phyloP scores from a whole-genome alignment of 106 monocot genomes.

The Apostasia shenzhenica region DNA sequence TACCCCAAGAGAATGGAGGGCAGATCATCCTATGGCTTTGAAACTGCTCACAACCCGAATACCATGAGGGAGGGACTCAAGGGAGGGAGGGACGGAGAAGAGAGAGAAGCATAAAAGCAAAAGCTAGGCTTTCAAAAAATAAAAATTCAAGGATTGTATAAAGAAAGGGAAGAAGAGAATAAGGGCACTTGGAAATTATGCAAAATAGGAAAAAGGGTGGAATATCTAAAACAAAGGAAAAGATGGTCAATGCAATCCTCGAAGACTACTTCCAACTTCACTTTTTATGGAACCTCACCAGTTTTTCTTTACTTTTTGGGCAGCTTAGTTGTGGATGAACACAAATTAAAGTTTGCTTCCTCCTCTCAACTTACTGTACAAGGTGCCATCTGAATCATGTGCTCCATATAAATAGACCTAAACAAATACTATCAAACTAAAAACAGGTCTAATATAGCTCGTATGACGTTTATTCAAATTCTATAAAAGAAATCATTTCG shows the following conservation, averaged over 20 bases:
- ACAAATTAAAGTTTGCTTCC: conserved; percentile 31
- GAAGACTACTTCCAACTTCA: conserved; percentile 43
- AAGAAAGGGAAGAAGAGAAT: conserved; percentile 9
- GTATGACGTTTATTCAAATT: too few relatives aligned
- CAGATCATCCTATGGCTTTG: conserved; percentile 58
- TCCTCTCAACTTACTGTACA: neutral
- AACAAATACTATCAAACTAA: too few relatives aligned
- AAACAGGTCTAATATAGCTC: too few relatives aligned
- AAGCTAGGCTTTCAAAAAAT: conserved; percentile 18
- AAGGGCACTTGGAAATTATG: conserved; percentile 4
- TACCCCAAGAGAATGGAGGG: conserved; percentile 49
- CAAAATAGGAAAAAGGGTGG: neutral
- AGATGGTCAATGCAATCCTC: conserved; percentile 66
- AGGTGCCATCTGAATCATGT: neutral
- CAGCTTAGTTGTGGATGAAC: conserved; percentile 22
- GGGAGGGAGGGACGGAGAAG: conserved; percentile 1
- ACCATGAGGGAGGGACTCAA: conserved; percentile 3
- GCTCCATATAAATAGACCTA: too few relatives aligned
- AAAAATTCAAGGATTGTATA: neutral
- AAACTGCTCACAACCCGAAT: conserved; percentile 16
- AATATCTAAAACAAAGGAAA: conserved; percentile 17
- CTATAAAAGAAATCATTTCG: too few relatives aligned
- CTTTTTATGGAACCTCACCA: conserved; percentile 49
- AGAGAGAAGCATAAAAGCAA: conserved; percentile 18
- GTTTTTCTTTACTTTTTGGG: conserved; percentile 32